phyloP scores from a whole-genome alignment of 1,284 basidiomycete genomes.

The Chalciporus sp. region DNA sequence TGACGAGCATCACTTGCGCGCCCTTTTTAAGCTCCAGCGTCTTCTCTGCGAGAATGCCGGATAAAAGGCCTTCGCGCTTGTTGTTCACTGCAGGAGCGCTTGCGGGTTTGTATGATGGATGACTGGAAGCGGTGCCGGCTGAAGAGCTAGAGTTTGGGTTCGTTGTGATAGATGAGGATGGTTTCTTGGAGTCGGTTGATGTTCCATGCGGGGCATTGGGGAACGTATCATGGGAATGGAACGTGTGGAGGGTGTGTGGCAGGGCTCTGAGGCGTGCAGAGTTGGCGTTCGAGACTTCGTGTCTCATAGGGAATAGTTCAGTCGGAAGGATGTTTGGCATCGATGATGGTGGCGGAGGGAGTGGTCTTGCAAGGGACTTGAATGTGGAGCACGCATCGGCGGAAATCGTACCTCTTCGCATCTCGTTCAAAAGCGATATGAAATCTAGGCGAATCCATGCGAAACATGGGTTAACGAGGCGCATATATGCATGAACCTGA shows the following conservation, averaged over 20 bases:
- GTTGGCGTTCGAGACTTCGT: slow-evolving; percentile 40
- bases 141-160: neutral
- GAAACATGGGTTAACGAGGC: neutral
- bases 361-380: slow-evolving; percentile 44
- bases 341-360: slow-evolving; percentile 23
- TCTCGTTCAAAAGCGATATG: slow-evolving; percentile 70
- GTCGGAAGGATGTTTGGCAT: slow-evolving; percentile 39
- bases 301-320: slow-evolving; percentile 40
- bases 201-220: slow-evolving; percentile 9
- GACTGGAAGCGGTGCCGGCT: neutral
- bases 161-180: neutral
- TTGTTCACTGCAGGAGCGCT: slow-evolving; percentile 15
- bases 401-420: slow-evolving; percentile 58
- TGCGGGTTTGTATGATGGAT: slow-evolving; percentile 13
- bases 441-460: slow-evolving; percentile 46
- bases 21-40: slow-evolving; percentile 57
- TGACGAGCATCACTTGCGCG: slow-evolving; percentile 70
- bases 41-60: slow-evolving; percentile 53
- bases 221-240: slow-evolving; percentile 39
- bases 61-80: slow-evolving; percentile 49
- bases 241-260: slow-evolving; percentile 25
- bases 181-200: slow-evolving; percentile 4
- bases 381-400: slow-evolving; percentile 40
- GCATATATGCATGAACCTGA: neutral
- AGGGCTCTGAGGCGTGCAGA: slow-evolving; percentile 35